These are phyloP conservation scores for Bruguiera parviflora DNA, from an alignment of 345 rosid species.

Conservation along the genomic window DNA sequence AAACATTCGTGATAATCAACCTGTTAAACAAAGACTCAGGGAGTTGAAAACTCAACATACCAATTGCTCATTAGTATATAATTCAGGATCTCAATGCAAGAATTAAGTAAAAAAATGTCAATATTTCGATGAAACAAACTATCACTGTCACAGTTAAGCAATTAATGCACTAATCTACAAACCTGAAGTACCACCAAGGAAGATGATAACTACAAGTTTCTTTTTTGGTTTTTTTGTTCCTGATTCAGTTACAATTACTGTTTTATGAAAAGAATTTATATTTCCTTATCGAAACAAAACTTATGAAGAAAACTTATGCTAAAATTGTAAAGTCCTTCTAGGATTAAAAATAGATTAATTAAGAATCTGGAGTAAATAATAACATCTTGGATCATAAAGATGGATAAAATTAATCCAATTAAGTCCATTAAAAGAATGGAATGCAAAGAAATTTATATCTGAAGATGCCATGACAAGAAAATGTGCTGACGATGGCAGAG, in stretches of 20 bases:
- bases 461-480: too few relatives aligned
- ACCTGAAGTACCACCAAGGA: conserved; percentile 3
- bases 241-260: neutral
- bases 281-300: neutral
- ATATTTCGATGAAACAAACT: neutral
- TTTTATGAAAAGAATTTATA: neutral
- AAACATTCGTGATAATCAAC: conserved; percentile 99
- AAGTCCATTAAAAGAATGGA: neutral
- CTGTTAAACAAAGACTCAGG: conserved; percentile 99
- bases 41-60: conserved; percentile 93
- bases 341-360: neutral
- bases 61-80: conserved; percentile 63
- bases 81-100: conserved; percentile 33
- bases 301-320: neutral
- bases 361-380: neutral
- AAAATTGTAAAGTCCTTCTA: neutral
- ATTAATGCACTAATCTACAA: neutral
- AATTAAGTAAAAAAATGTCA: conserved; percentile 7
- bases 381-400: neutral
- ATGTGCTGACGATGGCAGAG: too few relatives aligned
- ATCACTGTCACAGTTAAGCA: conserved; percentile 4
- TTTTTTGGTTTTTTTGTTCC: neutral
- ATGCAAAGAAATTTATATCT: too few relatives aligned
- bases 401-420: neutral
- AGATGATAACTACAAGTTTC: conserved; percentile 1